These are phyloP conservation scores for Sporothrix dimorphospora DNA, from an alignment of 2,329 filamentous ascomycete genomes.

Conservation along the genomic window DNA sequence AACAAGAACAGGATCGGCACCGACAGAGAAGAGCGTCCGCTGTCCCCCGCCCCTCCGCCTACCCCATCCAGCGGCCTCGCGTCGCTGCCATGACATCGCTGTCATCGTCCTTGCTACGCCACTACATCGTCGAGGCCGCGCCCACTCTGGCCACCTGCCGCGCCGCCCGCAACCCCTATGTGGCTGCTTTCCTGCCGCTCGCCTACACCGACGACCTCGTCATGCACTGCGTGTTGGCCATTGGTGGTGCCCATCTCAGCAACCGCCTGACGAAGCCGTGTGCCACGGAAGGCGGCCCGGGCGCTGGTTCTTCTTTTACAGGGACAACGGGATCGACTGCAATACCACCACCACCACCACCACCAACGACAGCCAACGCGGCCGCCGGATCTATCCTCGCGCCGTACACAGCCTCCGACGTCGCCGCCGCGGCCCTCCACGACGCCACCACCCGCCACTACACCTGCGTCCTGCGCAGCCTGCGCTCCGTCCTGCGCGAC, in stretches of 20 bases:
- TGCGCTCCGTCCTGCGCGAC: constrained; percentile 30
- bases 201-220: constrained; percentile 36
- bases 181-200: constrained; percentile 34
- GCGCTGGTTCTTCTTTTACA: not conserved
- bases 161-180: constrained; percentile 31
- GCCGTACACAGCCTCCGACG: not conserved
- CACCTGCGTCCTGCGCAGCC: constrained; percentile 33
- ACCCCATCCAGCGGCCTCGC: constrained; percentile 2
- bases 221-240: constrained; percentile 36
- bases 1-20: not conserved
- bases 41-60: not conserved
- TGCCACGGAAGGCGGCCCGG: not conserved
- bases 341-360: not conserved
- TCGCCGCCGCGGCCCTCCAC: constrained; percentile 28
- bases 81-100: constrained; percentile 33
- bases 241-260: constrained; percentile 32
- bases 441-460: constrained; percentile 34
- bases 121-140: constrained; percentile 32
- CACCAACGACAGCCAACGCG: not conserved
- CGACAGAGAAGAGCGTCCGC: not conserved
- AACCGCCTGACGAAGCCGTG: constrained; percentile 24
- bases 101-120: constrained; percentile 33
- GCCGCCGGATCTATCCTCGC: not conserved
- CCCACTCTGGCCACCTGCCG: constrained; percentile 27
- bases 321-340: not conserved